phyloP scores from a whole-genome alignment of 805 yeast genomes.

The Suhomyces faveliae region DNA sequence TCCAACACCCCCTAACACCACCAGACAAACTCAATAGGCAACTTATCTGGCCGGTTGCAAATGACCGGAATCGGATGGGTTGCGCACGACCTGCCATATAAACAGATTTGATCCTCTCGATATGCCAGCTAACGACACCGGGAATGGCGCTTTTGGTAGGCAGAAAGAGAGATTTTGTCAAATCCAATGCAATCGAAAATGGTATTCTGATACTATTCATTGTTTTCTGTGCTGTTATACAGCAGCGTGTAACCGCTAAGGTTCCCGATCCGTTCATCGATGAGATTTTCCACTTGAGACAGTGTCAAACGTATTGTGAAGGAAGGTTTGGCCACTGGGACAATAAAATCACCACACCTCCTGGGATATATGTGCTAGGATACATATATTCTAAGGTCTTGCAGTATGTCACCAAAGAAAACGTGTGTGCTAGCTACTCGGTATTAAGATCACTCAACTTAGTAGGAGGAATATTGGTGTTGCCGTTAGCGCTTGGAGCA shows the following conservation, averaged over 20 bases:
- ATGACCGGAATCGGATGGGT: background rate
- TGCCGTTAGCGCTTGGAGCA: slow-evolving; percentile 48
- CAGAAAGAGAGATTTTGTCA: background rate
- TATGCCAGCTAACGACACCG: background rate
- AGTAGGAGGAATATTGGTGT: slow-evolving; percentile 56
- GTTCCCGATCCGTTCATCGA: slow-evolving; percentile 51
- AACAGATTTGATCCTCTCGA: background rate
- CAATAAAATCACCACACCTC: slow-evolving; percentile 92
- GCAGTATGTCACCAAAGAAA: slow-evolving; percentile 26
- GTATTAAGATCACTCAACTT: slow-evolving; percentile 52
- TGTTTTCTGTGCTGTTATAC: slow-evolving; percentile 12
- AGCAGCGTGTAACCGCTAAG: slow-evolving; percentile 10
- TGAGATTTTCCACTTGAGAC: slow-evolving; percentile 84
- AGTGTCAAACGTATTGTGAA: slow-evolving; percentile 63
- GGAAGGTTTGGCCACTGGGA: slow-evolving; percentile 75
- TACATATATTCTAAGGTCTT: slow-evolving; percentile 37
- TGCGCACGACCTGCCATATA: background rate
- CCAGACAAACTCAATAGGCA: background rate
- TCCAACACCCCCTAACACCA: background rate
- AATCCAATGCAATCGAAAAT: background rate
- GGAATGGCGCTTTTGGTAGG: slow-evolving; percentile 1
- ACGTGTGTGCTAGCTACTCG: slow-evolving; percentile 17
- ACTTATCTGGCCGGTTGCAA: background rate
- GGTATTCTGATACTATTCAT: slow-evolving; percentile 5
- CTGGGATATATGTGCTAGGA: slow-evolving; percentile 71